Percentiles rank a stretch among this genome's conserved stretches.
phyloP scores from a whole-genome alignment of 2,329 filamentous ascomycete species.

The Xylariaceae sp. region DNA sequence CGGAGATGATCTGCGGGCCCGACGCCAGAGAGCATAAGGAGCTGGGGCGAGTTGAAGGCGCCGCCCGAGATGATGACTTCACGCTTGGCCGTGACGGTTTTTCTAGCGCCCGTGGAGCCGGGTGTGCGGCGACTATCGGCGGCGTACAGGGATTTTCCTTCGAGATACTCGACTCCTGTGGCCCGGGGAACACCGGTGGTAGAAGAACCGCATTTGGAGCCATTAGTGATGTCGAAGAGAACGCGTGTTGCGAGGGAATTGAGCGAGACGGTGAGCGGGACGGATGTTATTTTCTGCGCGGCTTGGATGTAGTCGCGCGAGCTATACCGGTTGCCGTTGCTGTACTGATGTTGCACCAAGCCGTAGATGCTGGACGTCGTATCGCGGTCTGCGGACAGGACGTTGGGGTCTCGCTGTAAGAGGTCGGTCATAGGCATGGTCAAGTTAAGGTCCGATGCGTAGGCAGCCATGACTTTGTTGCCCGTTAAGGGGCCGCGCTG shows the following conservation, averaged over 20 bases:
- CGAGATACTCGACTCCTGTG: slow-evolving; percentile 28
- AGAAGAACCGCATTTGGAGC: slow-evolving; percentile 13
- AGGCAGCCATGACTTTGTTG: slow-evolving; percentile 22
- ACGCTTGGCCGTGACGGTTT: slow-evolving; percentile 37
- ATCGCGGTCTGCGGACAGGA: slow-evolving; percentile 19
- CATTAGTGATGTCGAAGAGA: slow-evolving; percentile 17
- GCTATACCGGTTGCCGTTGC: slow-evolving; percentile 40
- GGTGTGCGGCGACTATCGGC: slow-evolving; percentile 35
- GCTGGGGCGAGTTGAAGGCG: slow-evolving; percentile 54
- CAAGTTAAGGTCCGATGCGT: slow-evolving; percentile 14
- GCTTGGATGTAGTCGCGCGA: slow-evolving; percentile 57
- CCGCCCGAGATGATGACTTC: slow-evolving; percentile 57
- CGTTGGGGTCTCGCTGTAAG: slow-evolving; percentile 28
- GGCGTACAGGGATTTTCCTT: slow-evolving; percentile 38
- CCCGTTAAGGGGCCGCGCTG: slow-evolving; percentile 12
- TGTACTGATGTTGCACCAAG: slow-evolving; percentile 26
- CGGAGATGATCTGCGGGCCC: slow-evolving; percentile 48
- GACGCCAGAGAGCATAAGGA: slow-evolving; percentile 56
- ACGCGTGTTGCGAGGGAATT: slow-evolving; percentile 29
- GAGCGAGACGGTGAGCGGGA: slow-evolving; percentile 47
- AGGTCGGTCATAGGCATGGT: slow-evolving; percentile 19
- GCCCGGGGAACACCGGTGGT: slow-evolving; percentile 15
- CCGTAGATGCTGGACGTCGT: slow-evolving; percentile 25
- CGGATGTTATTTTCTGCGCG: slow-evolving; percentile 49
- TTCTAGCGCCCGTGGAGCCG: slow-evolving; percentile 32